These are phyloP conservation scores for Xylogone sp. DNA, from an alignment of 2,329 filamentous ascomycete genomes.

Conservation along the genomic window DNA sequence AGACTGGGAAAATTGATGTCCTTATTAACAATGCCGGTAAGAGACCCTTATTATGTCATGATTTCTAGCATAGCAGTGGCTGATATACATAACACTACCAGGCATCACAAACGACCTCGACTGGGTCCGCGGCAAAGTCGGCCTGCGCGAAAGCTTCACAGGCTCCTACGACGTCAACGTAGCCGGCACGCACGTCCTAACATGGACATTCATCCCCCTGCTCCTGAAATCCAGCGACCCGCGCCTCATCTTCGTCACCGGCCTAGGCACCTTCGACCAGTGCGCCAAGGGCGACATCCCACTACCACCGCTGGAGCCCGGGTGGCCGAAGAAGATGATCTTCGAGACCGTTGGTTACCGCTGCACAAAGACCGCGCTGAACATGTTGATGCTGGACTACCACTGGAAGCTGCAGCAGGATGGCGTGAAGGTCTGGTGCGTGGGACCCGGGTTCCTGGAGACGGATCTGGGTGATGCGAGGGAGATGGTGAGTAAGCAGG, in stretches of 20 bases:
- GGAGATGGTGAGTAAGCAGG: slow-evolving; percentile 10
- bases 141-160: slow-evolving; percentile 13
- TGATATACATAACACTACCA: slow-evolving; percentile 2
- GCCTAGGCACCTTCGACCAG: slow-evolving; percentile 30
- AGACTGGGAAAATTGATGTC: background rate
- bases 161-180: slow-evolving; percentile 24
- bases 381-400: slow-evolving; percentile 45
- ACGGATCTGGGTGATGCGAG: slow-evolving; percentile 36
- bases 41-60: too few relatives aligned
- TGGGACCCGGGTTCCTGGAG: slow-evolving; percentile 43
- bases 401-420: slow-evolving; percentile 37
- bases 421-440: slow-evolving; percentile 43
- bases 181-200: slow-evolving; percentile 18
- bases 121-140: slow-evolving; percentile 18
- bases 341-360: slow-evolving; percentile 31
- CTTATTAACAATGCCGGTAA: slow-evolving; percentile 7
- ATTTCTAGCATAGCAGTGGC: too few relatives aligned
- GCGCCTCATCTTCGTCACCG: slow-evolving; percentile 41
- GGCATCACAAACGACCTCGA: slow-evolving; percentile 22
- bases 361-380: slow-evolving; percentile 37
- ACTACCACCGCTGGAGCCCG: slow-evolving; percentile 18
- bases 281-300: slow-evolving; percentile 12
- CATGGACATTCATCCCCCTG: slow-evolving; percentile 25
- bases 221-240: slow-evolving; percentile 36
- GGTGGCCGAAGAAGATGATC: slow-evolving; percentile 34